A percentile compares a stretch with the other conserved stretches of the same genome.
Evolutionary conservation across 2,329 filamentous ascomycete species (phyloP).

Genomic region (Pseudocercospora macadamiae): DNA sequence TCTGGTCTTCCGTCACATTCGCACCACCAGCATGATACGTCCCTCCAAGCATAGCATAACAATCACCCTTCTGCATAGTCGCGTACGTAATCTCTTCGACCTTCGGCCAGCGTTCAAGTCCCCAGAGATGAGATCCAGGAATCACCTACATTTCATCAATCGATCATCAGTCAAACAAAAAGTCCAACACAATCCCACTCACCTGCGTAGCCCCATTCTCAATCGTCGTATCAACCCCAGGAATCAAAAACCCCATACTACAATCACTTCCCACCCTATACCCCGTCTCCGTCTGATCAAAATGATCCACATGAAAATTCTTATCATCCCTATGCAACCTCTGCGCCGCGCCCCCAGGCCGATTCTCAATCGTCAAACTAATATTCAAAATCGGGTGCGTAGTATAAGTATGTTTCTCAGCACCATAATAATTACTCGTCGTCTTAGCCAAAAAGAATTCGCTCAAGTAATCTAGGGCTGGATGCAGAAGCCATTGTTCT

Average conservation of each 20-base stretch:
- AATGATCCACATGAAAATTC: conserved; percentile 5
- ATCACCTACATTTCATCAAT: not conserved
- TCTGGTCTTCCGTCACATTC: not conserved
- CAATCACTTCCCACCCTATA: not conserved
- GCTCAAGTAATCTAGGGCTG: not conserved
- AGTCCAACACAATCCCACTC: no score
- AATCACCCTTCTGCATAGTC: conserved; percentile 3
- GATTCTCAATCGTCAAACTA: conserved; percentile 1
- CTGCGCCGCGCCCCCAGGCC: not conserved
- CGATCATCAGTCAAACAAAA: no score
- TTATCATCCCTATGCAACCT: conserved; percentile 6
- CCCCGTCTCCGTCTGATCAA: conserved; percentile 1
- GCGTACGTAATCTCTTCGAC: conserved; percentile 6
- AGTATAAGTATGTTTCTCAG: conserved; percentile 6
- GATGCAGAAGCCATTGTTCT: conserved; percentile 3
- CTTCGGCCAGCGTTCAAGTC: conserved; percentile 1
- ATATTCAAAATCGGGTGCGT: conserved; percentile 4
- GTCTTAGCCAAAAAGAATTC: conserved; percentile 5
- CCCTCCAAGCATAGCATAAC: not conserved
- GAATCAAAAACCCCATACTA: conserved; percentile 1
- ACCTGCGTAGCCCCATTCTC: conserved; percentile 7
- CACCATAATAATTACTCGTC: conserved; percentile 2
- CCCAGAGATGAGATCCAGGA: conserved; percentile 2
- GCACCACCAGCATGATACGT: conserved; percentile 4
- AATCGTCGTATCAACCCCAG: not conserved